Evolutionary conservation across 73 alveolate species (phyloP).

Genomic region (Effrenium voratum): DNA sequence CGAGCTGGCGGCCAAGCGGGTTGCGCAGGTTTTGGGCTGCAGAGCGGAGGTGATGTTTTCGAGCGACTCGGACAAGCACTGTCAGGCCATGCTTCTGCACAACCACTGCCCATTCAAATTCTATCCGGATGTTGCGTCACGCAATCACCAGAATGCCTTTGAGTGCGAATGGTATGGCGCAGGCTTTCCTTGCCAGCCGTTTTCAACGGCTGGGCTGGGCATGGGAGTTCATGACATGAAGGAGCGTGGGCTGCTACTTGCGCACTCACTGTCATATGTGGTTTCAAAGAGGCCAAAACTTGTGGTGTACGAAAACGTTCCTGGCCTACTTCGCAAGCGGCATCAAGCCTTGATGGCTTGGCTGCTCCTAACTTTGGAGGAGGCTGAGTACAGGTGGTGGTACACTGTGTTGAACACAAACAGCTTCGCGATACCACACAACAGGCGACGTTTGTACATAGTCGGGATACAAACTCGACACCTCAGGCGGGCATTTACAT

Average conservation of each 20-base stretch:
- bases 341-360: not conserved
- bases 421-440: not conserved
- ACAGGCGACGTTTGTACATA: not conserved
- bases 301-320: not conserved
- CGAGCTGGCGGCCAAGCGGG: not conserved
- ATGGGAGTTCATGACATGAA: not conserved
- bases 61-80: not conserved
- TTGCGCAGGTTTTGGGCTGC: not conserved
- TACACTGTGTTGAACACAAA: not conserved
- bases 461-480: not conserved
- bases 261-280: not conserved
- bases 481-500: not conserved
- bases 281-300: not conserved
- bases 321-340: not conserved
- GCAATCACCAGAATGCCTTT: not conserved
- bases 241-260: not conserved
- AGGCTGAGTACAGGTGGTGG: not conserved
- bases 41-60: not conserved
- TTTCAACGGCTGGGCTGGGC: not conserved
- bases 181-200: slow-evolving; percentile 12
- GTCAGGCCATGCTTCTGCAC: not conserved
- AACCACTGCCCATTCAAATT: not conserved
- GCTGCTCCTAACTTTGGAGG: not conserved
- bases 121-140: not conserved
- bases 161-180: not conserved